Evolutionary conservation across 2,329 filamentous ascomycete species (phyloP), one percentile per base, ranked within the genome.

Genomic region (Hypoxylon sp.): DNA sequence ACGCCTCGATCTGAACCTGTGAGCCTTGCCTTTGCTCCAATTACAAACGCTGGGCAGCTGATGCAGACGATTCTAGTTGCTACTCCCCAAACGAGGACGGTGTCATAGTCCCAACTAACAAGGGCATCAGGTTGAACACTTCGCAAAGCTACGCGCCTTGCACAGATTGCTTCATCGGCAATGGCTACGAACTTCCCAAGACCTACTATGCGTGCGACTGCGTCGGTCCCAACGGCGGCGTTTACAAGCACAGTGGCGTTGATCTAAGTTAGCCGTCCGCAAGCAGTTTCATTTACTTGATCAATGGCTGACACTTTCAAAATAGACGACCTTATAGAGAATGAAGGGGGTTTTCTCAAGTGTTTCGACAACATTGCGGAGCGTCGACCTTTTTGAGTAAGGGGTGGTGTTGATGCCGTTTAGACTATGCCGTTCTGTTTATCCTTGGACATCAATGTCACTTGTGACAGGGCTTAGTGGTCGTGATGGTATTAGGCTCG

Each of bases 281-380:
- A 42, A 26, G 27, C 4, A 11, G 20, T 35, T 26, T 55, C 55
- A 70, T 83, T 84, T 43, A 17, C 38, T 6, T 42, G 38, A 42
- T 20, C 38, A 6, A 26, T 42, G 21, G 15, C 38, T 42, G 38
- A 42, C 21, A 21, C 6, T 42, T 26, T 26, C 10, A n/a, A 42
- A 78, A 82, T 62, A 82, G 68, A 42, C 21, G 21, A 42, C 15
- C 38, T 42, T 18, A 42, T 42, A 6, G 2, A 26, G 5, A 26
- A 52, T 80, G 33, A 35, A 4, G 15, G n/a, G 4, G 33, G 33
- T 4, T 35, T 4, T 15, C 33, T 35, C 4, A 35, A 35, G 33
- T 35, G 33, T 10, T 35, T 35, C 33, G 15, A 17, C 9, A 17
- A 35, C 33, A 35, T 8, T 6, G 27, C 4, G 3, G 27, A 29